These are phyloP conservation scores for Tripterygium wilfordii DNA, from an alignment of 177 flowering plant genomes.

Conservation along the genomic window DNA sequence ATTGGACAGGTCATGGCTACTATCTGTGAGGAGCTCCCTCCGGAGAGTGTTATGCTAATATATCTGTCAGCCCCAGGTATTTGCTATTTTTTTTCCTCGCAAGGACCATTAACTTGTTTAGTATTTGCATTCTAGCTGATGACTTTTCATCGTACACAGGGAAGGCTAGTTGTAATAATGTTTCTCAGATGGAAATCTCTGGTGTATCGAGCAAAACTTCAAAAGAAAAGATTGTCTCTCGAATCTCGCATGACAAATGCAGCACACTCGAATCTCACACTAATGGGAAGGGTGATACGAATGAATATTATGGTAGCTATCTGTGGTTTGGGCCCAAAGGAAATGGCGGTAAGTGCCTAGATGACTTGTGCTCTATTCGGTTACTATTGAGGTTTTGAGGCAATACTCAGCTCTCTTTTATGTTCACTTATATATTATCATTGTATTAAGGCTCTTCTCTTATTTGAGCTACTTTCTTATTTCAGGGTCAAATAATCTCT, in stretches of 20 bases:
- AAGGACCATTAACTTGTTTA: no score
- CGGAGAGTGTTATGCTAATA: conserved; percentile 66
- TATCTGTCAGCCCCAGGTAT: conserved; percentile 94
- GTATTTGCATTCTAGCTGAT: not conserved
- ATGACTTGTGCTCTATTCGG: not conserved
- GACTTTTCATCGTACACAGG: conserved; percentile 43
- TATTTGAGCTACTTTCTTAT: conserved; percentile 4
- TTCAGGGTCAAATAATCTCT: conserved; percentile 71
- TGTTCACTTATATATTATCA: no score
- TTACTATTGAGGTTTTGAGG: conserved; percentile 1
- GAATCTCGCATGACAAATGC: conserved; percentile 24
- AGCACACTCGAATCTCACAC: conserved; percentile 24
- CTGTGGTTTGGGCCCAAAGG: conserved; percentile 66
- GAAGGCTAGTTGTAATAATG: conserved; percentile 33
- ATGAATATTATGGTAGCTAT: conserved; percentile 31
- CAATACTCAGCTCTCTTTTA: not conserved
- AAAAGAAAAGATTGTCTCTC: conserved; percentile 30
- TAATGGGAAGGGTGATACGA: conserved; percentile 32
- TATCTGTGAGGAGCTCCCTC: conserved; percentile 82
- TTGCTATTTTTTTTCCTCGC: conserved; percentile 9
- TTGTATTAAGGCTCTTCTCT: no score
- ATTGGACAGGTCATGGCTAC: conserved; percentile 80
- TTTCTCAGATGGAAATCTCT: conserved; percentile 37
- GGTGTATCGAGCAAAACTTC: conserved; percentile 47
- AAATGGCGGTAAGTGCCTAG: conserved; percentile 39